Conservation (phyloP, 106 monocot species). For the Phalaenopsis aphrodite region DNA sequence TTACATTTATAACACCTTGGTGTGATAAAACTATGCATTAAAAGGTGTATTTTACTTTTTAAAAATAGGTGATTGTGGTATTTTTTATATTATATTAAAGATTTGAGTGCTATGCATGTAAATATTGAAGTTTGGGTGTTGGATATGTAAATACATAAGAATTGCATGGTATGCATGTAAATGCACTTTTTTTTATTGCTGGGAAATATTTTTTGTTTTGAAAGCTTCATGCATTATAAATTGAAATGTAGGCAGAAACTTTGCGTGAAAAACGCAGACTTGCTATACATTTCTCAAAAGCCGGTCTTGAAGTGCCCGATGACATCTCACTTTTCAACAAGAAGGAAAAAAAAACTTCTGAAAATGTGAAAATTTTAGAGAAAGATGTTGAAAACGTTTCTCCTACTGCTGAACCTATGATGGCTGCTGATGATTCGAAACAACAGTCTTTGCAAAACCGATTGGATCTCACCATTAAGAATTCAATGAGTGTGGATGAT, state of each 20-base stretch:
- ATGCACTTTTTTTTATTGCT: neutral
- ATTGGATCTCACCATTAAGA: neutral
- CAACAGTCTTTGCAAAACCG: neutral
- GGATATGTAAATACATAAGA: too few species aligned
- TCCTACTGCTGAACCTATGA: neutral
- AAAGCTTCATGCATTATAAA: neutral
- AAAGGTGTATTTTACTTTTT: too few species aligned
- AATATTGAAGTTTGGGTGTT: too few species aligned
- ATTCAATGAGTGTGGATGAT: neutral
- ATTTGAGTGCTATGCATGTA: too few species aligned
- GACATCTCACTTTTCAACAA: slow-evolving; percentile 43
- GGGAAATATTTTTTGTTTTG: neutral
- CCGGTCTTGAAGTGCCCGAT: slow-evolving; percentile 64
- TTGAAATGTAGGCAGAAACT: slow-evolving; percentile 44
- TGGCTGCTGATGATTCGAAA: neutral
- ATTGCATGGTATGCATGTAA: too few species aligned
- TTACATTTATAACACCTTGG: too few species aligned
- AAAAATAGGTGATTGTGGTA: too few species aligned
- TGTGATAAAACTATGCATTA: too few species aligned
- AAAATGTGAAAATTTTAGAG: slow-evolving; percentile 3
- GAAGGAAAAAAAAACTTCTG: slow-evolving; percentile 15
- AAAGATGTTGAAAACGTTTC: neutral
- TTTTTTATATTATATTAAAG: too few species aligned
- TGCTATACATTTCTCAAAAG: slow-evolving; percentile 69
- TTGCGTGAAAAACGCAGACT: slow-evolving; percentile 54